Evolutionary conservation across 164 flowering plant species (phyloP).

Genomic region (Santalum album): DNA sequence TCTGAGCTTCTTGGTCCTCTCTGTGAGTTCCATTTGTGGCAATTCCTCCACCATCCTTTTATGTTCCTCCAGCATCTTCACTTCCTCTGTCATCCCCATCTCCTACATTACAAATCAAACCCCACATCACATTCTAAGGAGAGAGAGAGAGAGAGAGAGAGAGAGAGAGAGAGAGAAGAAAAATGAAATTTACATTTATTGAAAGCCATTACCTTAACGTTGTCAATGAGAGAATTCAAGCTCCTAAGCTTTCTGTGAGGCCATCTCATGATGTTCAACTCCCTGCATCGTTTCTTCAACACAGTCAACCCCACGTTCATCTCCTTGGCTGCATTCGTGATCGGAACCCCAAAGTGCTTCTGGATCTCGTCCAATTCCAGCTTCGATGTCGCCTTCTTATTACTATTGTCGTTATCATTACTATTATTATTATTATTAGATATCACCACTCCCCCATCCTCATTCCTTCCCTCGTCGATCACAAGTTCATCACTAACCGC

Average conservation of each 20-base stretch:
- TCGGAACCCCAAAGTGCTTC: slow-evolving; percentile 44
- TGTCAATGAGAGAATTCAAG: slow-evolving; percentile 40
- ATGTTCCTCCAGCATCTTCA: slow-evolving; percentile 41
- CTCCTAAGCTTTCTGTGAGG: slow-evolving; percentile 66
- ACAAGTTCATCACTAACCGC: too few species aligned
- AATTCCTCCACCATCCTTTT: slow-evolving; percentile 28
- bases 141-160: too few species aligned
- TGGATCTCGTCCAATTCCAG: slow-evolving; percentile 48
- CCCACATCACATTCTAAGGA: too few species aligned
- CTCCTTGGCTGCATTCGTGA: slow-evolving; percentile 46
- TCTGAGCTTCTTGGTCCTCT: slow-evolving; percentile 43
- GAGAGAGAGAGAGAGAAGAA: too few species aligned
- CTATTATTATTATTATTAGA: too few species aligned
- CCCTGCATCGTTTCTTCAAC: slow-evolving; percentile 59
- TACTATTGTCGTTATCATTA: too few species aligned
- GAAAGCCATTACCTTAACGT: slow-evolving; percentile 55
- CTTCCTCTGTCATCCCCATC: slow-evolving; percentile 25
- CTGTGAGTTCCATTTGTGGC: slow-evolving; percentile 43
- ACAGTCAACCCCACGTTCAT: slow-evolving; percentile 49
- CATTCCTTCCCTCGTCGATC: too few species aligned
- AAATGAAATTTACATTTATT: too few species aligned
- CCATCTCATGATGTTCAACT: slow-evolving; percentile 49
- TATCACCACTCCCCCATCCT: too few species aligned
- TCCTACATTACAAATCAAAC: slow-evolving; percentile 22
- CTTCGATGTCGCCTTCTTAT: not conserved